phyloP scores from a whole-genome alignment of 108 stramenopile genomes.

The Asterionellopsis glacialis region DNA sequence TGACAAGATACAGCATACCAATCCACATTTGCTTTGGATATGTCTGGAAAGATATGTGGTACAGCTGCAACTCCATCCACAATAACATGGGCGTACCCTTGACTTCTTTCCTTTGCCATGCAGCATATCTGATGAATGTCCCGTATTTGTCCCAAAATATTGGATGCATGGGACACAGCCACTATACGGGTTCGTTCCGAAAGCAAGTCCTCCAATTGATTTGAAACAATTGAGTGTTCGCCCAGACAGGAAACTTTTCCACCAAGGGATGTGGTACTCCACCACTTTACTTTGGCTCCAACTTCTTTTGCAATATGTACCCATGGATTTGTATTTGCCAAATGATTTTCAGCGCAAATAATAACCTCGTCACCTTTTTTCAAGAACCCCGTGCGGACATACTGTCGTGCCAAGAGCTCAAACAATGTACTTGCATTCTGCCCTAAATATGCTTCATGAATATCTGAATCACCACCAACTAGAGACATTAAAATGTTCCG shows the following conservation, averaged over 20 bases:
- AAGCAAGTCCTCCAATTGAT: slow-evolving; percentile 38
- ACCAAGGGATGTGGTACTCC: slow-evolving; percentile 24
- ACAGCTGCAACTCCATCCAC: slow-evolving; percentile 85
- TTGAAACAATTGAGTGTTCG: slow-evolving; percentile 10
- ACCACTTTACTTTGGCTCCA: slow-evolving; percentile 59
- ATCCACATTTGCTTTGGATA: slow-evolving; percentile 35
- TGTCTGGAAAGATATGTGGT: slow-evolving; percentile 52
- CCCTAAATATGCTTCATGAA: slow-evolving; percentile 40
- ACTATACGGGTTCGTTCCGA: slow-evolving; percentile 52
- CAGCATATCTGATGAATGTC: slow-evolving; percentile 35
- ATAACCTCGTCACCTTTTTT: slow-evolving; percentile 57
- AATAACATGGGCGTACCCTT: slow-evolving; percentile 49
- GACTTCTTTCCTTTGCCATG: slow-evolving; percentile 24
- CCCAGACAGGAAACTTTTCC: not conserved
- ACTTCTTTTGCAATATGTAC: slow-evolving; percentile 29
- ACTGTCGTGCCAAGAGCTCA: slow-evolving; percentile 37
- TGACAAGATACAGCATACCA: slow-evolving; percentile 78
- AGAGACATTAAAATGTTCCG: slow-evolving; percentile 33
- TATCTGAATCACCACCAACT: slow-evolving; percentile 29
- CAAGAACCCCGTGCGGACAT: slow-evolving; percentile 25
- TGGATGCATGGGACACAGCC: slow-evolving; percentile 73
- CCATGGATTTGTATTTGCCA: slow-evolving; percentile 81
- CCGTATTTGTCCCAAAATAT: slow-evolving; percentile 68
- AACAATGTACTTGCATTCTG: slow-evolving; percentile 71
- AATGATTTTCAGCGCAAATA: slow-evolving; percentile 76